phyloP scores from a whole-genome alignment of 164 flowering plant genomes.

The Macadamia tetraphylla region DNA sequence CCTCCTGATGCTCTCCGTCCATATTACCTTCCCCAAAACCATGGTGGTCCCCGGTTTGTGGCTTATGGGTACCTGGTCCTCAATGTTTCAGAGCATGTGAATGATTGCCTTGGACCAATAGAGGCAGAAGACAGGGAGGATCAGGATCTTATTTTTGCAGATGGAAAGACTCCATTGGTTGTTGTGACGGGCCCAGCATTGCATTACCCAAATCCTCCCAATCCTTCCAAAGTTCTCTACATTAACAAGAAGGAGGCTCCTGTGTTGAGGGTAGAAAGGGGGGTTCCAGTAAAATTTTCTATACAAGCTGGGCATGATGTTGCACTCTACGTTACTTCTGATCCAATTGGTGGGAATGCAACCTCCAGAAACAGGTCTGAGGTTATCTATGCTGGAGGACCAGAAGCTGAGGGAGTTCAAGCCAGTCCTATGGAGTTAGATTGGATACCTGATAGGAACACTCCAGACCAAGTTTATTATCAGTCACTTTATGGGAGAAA shows the following conservation, averaged over 20 bases:
- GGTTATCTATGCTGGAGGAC: conserved; percentile 83
- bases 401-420: conserved; percentile 75
- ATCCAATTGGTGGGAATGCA: conserved; percentile 89
- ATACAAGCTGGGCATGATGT: conserved; percentile 97
- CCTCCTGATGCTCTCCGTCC: conserved; percentile 83
- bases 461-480: conserved; percentile 88
- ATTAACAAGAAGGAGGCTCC: conserved; percentile 96
- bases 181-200: conserved; percentile 58
- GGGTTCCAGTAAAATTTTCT: conserved; percentile 84
- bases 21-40: conserved; percentile 82
- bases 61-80: conserved; percentile 58
- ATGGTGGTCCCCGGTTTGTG: conserved; percentile 50
- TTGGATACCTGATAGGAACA: conserved; percentile 91
- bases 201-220: conserved; percentile 88
- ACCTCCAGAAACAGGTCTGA: conserved; percentile 69
- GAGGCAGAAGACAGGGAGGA: conserved; percentile 84
- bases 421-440: conserved; percentile 76
- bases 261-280: conserved; percentile 83
- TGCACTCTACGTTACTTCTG: conserved; percentile 86
- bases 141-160: conserved; percentile 80
- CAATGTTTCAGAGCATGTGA: conserved; percentile 60
- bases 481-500: conserved; percentile 67
- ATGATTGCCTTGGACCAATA: conserved; percentile 87
- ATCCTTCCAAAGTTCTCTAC: conserved; percentile 76
- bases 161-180: conserved; percentile 62